A percentile compares a stretch with the other conserved stretches of the same genome.
phyloP scores from a whole-genome alignment of 2,329 filamentous ascomycete species.

The Eurotiales sp. region DNA sequence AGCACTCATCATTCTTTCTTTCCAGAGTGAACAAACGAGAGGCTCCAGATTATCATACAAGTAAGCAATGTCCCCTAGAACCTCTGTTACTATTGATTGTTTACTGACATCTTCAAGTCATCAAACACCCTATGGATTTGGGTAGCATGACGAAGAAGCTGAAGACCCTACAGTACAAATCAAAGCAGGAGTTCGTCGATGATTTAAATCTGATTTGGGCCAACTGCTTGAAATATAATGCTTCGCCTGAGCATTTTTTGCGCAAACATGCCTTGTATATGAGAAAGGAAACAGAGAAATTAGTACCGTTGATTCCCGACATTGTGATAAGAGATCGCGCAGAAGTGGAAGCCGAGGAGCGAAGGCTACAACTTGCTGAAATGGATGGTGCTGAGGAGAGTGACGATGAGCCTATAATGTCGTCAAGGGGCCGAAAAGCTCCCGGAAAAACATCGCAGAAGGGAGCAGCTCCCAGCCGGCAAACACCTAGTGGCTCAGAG shows the following conservation, averaged over 20 bases:
- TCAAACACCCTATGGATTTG: conserved; percentile 97
- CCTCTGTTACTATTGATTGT: neutral
- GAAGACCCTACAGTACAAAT: conserved; percentile 73
- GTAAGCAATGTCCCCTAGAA: conserved; percentile 52
- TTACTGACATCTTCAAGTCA: conserved; percentile 55
- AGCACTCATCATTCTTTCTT: conserved; percentile 94
- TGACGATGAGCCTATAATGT: conserved; percentile 98
- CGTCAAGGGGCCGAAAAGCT: conserved; percentile 85
- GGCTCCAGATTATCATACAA: conserved; percentile 88
- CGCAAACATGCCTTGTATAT: conserved; percentile 93
- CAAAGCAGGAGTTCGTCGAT: conserved; percentile 89
- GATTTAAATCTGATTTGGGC: conserved; percentile 96
- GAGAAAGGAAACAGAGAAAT: conserved; percentile 95
- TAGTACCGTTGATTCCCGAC: conserved; percentile 91
- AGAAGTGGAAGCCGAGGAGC: conserved; percentile 82
- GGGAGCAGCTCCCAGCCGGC: conserved; percentile 60
- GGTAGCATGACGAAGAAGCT: conserved; percentile 98
- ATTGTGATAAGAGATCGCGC: conserved; percentile 85
- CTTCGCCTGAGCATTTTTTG: conserved; percentile 79
- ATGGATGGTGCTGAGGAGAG: conserved; percentile 84
- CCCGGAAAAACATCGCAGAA: conserved; percentile 75
- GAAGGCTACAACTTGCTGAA: conserved; percentile 77
- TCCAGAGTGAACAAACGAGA: conserved; percentile 95
- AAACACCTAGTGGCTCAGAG: conserved; percentile 72
- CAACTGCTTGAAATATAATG: conserved; percentile 94